These are phyloP conservation scores for Coemansia sp. DNA, from an alignment of 192 early-diverging fungal species.

Conservation along the genomic window DNA sequence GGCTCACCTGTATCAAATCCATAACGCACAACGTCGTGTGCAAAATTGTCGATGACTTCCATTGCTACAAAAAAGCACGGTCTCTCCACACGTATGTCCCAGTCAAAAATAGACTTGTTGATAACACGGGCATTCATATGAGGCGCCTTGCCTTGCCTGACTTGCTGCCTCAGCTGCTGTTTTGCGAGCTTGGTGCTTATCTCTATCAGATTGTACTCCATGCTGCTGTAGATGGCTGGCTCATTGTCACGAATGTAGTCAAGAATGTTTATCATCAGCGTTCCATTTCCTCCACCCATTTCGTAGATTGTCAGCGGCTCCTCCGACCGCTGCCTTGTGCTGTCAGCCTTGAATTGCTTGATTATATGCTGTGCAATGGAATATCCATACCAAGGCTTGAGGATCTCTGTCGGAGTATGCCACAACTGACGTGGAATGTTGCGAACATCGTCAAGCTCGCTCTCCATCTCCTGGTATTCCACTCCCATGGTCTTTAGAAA, in stretches of 20 bases:
- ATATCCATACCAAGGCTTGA: conserved; percentile 90
- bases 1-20: conserved; percentile 71
- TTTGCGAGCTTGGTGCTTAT: conserved; percentile 84
- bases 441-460: conserved; percentile 73
- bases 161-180: conserved; percentile 60
- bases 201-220: conserved; percentile 89
- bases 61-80: conserved; percentile 92
- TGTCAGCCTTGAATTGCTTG: conserved; percentile 66
- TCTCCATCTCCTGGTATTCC: conserved; percentile 79
- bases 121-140: conserved; percentile 75
- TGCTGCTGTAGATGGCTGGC: conserved; percentile 76
- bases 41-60: conserved; percentile 98
- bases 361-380: conserved; percentile 89
- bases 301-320: conserved; percentile 88
- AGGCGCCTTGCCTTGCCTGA: conserved; percentile 14
- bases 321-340: conserved; percentile 29
- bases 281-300: conserved; percentile 96
- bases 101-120: conserved; percentile 93
- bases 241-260: conserved; percentile 79
- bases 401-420: conserved; percentile 98
- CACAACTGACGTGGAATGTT: conserved; percentile 86
- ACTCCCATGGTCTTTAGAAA: conserved; percentile 74
- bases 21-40: conserved; percentile 94
- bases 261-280: conserved; percentile 90
- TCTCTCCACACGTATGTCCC: conserved; percentile 67